Evolutionary conservation across 2,329 filamentous ascomycete species (phyloP).

Genomic region (Chaetomium globosum): DNA sequence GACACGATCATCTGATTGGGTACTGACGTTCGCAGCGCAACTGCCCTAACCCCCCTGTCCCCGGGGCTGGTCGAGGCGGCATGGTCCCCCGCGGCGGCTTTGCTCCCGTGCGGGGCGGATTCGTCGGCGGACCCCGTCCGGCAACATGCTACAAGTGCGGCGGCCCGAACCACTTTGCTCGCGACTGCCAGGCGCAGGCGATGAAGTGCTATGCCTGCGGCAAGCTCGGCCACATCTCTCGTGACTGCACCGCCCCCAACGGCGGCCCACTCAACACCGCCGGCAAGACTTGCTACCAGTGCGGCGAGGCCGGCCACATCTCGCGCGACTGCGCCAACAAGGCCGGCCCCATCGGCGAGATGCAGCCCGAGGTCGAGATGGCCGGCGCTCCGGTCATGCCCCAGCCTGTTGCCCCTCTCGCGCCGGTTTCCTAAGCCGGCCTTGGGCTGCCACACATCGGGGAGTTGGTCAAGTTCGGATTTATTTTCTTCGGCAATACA

Average conservation of each 20-base stretch:
- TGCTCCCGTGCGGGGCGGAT: slow-evolving; percentile 68
- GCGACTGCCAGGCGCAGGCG: slow-evolving; percentile 96
- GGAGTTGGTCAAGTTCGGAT: slow-evolving; percentile 16
- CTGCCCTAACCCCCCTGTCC: slow-evolving; percentile 74
- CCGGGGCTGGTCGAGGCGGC: slow-evolving; percentile 65
- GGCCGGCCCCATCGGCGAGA: slow-evolving; percentile 54
- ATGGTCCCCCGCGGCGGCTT: slow-evolving; percentile 73
- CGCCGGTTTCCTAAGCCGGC: slow-evolving; percentile 40
- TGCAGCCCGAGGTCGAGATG: slow-evolving; percentile 50
- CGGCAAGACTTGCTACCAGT: slow-evolving; percentile 98
- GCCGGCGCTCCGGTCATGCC: slow-evolving; percentile 46
- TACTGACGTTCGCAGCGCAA: slow-evolving; percentile 60
- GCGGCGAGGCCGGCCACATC: slow-evolving; percentile 93
- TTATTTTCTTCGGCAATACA: slow-evolving; percentile 23
- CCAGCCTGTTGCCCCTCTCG: slow-evolving; percentile 47
- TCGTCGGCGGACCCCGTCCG: slow-evolving; percentile 66
- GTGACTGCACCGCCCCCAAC: slow-evolving; percentile 94
- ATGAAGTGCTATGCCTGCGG: slow-evolving; percentile 99
- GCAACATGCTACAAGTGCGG: slow-evolving; percentile 76
- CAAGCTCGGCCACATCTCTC: slow-evolving; percentile 90
- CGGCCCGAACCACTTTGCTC: slow-evolving; percentile 95
- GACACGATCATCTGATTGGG: neutral
- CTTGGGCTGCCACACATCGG: slow-evolving; percentile 7
- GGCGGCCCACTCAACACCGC: slow-evolving; percentile 93
- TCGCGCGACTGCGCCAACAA: slow-evolving; percentile 89